A percentile compares a stretch with the other conserved stretches of the same genome.
Evolutionary conservation across 352 stramenopile species (phyloP).

Genomic region (Hyaloperonospora brassicae): DNA sequence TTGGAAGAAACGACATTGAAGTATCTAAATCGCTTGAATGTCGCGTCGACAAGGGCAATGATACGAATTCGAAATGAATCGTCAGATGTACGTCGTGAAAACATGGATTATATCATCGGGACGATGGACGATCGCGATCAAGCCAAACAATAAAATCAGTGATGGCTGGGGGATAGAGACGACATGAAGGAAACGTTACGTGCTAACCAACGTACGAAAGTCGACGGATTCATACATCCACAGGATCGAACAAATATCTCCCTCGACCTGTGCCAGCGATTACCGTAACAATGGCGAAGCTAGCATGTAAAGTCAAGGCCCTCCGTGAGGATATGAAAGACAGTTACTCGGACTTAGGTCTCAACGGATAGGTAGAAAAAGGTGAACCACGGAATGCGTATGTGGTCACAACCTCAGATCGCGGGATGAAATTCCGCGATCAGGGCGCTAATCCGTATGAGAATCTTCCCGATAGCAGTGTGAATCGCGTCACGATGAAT

Average conservation of each 20-base stretch:
- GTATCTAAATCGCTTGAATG: conserved; percentile 12
- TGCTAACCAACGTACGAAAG: not conserved
- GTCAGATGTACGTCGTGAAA: not conserved
- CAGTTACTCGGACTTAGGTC: too few relatives aligned
- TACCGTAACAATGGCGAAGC: not conserved
- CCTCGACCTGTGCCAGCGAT: not conserved
- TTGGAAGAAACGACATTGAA: not conserved
- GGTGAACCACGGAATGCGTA: too few relatives aligned
- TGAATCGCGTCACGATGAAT: too few relatives aligned
- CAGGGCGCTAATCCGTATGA: too few relatives aligned
- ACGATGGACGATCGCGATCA: not conserved
- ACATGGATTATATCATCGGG: not conserved
- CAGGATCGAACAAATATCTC: not conserved
- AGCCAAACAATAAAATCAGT: not conserved
- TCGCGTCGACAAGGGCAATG: not conserved
- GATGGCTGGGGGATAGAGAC: not conserved
- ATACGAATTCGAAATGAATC: not conserved
- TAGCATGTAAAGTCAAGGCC: not conserved
- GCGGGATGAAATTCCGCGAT: too few relatives aligned
- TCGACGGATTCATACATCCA: not conserved
- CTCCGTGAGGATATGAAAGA: not conserved
- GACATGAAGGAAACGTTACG: not conserved
- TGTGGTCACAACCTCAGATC: too few relatives aligned
- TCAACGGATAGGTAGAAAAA: too few relatives aligned
- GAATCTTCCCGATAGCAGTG: too few relatives aligned